Percentiles rank a stretch among this genome's conserved stretches.
Conservation (phyloP, 805 yeast species). For the Brettanomyces naardenensis region DNA sequence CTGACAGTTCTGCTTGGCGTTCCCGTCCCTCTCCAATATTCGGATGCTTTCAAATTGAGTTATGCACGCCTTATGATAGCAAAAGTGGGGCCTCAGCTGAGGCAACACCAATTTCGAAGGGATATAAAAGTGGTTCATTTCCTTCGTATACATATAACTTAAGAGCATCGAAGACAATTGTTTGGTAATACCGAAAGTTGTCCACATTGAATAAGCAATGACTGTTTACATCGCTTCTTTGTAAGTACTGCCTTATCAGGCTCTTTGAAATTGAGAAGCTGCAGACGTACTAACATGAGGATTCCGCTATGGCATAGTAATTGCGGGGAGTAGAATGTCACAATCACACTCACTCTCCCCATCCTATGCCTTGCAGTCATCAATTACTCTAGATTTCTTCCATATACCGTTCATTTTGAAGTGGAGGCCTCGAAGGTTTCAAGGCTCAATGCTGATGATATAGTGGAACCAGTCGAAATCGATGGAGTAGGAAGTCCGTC, state of each 20-base stretch:
- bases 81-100: too few relatives aligned
- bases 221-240: slow-evolving; percentile 64
- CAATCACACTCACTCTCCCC: slow-evolving; percentile 11
- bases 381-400: slow-evolving; percentile 45
- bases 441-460: slow-evolving; percentile 13
- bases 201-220: slow-evolving; percentile 40
- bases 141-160: too few relatives aligned
- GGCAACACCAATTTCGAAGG: too few relatives aligned
- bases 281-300: slow-evolving; percentile 1
- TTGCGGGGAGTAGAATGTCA: slow-evolving; percentile 10
- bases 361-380: too few relatives aligned
- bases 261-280: background rate
- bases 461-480: slow-evolving; percentile 19
- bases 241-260: slow-evolving; percentile 31
- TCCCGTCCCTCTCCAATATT: too few relatives aligned
- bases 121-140: too few relatives aligned
- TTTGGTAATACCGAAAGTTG: too few relatives aligned
- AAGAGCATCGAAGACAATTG: too few relatives aligned
- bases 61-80: too few relatives aligned
- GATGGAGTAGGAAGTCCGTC: background rate
- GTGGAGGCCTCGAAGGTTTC: slow-evolving; percentile 21
- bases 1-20: too few relatives aligned
- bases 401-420: slow-evolving; percentile 67
- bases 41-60: too few relatives aligned
- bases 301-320: too few relatives aligned